phyloP scores from a whole-genome alignment of 1,284 basidiomycete species.

The Marasmius sp. region DNA sequence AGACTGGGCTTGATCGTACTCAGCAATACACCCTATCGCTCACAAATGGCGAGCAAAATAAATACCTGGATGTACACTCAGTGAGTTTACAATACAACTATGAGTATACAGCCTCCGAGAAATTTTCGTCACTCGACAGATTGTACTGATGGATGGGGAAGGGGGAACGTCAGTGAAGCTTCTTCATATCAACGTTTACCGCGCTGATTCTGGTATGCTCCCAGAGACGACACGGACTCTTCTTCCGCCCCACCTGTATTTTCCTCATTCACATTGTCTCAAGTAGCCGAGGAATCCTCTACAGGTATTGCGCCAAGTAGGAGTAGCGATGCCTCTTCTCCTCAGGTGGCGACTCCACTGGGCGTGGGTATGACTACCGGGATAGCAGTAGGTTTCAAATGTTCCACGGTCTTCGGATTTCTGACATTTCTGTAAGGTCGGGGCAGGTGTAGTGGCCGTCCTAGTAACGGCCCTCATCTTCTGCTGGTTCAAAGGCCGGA shows the following conservation, averaged over 20 bases:
- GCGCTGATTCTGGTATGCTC: too few relatives aligned
- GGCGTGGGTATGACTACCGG: conserved; percentile 1
- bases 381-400: conserved; percentile 3
- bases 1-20: conserved; percentile 17
- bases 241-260: neutral
- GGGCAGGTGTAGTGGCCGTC: neutral
- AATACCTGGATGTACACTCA: conserved; percentile 18
- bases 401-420: neutral
- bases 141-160: neutral
- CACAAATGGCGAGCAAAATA: conserved; percentile 14
- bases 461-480: neutral
- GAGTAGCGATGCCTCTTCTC: neutral
- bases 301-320: neutral
- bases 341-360: neutral
- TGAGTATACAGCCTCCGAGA: neutral
- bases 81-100: neutral
- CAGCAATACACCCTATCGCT: conserved; percentile 17
- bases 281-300: neutral
- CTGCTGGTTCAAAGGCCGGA: neutral
- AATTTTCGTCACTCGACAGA: neutral
- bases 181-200: neutral
- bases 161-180: neutral
- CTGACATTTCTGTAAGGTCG: neutral
- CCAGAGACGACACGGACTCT: neutral
- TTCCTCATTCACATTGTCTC: too few relatives aligned